These are phyloP conservation scores for Trichoderma sp. DNA, from an alignment of 2,329 filamentous ascomycete species.

Conservation along the genomic window DNA sequence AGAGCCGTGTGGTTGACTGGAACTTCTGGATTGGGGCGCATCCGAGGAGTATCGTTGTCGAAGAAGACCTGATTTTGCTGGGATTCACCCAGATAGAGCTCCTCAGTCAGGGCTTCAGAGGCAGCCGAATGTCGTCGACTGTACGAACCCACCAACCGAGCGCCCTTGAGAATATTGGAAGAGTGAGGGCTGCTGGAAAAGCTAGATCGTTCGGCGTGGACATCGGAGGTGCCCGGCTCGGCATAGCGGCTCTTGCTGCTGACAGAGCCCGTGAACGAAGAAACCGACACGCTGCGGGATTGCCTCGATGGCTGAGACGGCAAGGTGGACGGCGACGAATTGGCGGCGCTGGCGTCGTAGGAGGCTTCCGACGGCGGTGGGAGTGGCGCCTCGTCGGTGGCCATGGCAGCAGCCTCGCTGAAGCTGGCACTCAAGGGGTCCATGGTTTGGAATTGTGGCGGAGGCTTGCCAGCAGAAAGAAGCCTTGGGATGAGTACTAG, in stretches of 20 bases:
- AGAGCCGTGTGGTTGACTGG: conserved; percentile 35
- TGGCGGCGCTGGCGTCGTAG: conserved; percentile 14
- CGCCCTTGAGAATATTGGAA: conserved; percentile 39
- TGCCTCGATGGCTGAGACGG: conserved; percentile 22
- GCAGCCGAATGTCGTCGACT: conserved; percentile 43
- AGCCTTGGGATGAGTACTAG: not conserved
- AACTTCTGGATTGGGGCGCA: conserved; percentile 34
- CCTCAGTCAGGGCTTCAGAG: conserved; percentile 42
- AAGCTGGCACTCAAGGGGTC: conserved; percentile 8
- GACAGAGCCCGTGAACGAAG: conserved; percentile 35
- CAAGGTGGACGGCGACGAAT: conserved; percentile 11
- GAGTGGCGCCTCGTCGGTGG: conserved; percentile 1
- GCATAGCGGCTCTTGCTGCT: conserved; percentile 51
- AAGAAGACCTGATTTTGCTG: conserved; percentile 45
- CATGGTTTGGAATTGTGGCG: conserved; percentile 15
- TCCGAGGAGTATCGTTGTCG: conserved; percentile 47
- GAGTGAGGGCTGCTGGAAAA: conserved; percentile 59
- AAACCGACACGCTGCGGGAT: conserved; percentile 45
- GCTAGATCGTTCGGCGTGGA: conserved; percentile 57
- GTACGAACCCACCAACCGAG: conserved; percentile 40
- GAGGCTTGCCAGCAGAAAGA: not conserved
- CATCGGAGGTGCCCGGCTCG: conserved; percentile 57
- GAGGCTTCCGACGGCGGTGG: not conserved
- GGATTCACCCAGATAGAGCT: conserved; percentile 34
- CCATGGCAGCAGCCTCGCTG: not conserved